These are phyloP conservation scores for Neopestalotiopsis sp. DNA, from an alignment of 2,329 filamentous ascomycete genomes.

Conservation along the genomic window DNA sequence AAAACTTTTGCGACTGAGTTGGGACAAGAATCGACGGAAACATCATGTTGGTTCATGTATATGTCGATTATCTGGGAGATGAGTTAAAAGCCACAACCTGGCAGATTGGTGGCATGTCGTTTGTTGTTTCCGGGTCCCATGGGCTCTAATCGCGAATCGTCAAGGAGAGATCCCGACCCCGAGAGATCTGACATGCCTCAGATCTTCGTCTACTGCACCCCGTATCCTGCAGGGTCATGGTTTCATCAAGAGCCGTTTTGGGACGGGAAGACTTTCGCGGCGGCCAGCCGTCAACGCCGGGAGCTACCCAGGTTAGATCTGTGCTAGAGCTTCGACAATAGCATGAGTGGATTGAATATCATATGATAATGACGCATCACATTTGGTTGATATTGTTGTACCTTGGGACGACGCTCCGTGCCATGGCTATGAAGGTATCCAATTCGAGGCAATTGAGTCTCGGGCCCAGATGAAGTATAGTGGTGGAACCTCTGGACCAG, in stretches of 20 bases:
- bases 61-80: background rate
- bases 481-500: background rate
- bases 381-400: constrained; percentile 1
- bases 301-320: background rate
- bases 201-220: constrained; percentile 3
- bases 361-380: background rate
- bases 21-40: background rate
- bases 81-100: background rate
- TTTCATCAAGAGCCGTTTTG: constrained; percentile 1
- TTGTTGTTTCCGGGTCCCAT: background rate
- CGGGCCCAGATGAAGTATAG: constrained; percentile 6
- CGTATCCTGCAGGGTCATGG: constrained; percentile 13
- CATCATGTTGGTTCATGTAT: background rate
- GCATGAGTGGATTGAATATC: background rate
- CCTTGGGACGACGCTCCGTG: too few species aligned
- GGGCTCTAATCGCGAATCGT: background rate
- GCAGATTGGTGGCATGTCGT: background rate
- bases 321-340: constrained; percentile 10
- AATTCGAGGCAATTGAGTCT: background rate
- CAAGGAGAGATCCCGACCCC: background rate
- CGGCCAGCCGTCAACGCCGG: background rate
- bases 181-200: background rate
- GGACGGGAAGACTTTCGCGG: background rate
- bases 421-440: too few species aligned
- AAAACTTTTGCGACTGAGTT: background rate